Evolutionary conservation across 2,329 filamentous ascomycete genomes (phyloP), one percentile per base, ranked within the genome.

Genomic region (Trichoderma sp.): DNA sequence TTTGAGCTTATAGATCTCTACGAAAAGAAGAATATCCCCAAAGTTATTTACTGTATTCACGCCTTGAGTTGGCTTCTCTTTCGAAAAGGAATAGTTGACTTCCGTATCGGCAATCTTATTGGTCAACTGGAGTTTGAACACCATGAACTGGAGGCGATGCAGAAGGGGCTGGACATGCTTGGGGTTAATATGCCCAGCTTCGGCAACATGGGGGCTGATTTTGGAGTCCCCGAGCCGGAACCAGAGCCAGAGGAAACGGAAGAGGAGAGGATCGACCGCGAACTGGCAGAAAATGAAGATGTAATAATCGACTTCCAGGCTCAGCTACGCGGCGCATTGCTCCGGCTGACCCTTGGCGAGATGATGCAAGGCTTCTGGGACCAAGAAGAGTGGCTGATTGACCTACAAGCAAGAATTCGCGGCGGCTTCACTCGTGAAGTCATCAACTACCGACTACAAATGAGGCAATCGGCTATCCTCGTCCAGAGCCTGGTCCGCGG

Each of bases 21-120:
- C 82, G 96, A 99, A 81, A 99, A 98, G 84, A 99, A 99, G 82
- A 99, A 99, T 75, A 96, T 98, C 1, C 96, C 96, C 4, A 99
- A 98, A 79, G 96, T 98, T 77, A 99, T 99, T 71, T 97, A 99
- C 82, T 99, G 96, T 77, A 96, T 99, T 64, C 96, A 99, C 76
- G 96, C 96, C 0, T 84, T 99, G 21, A 98, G 95, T 78, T 99
- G 95, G 94, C 85, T 99, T n/a, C 85, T 99, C 13, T 97, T 93
- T 80, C 91, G 96, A 59, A 96, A 97, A 78, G 95, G 96, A 1
- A 93, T 98, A 71, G 91, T 98, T 49, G 91, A 94, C 76, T 98
- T 99, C 79, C 90, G 94, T 10, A 99, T 99, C 76, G 96, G 95
- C 18, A 99, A 99, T 75, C 85, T 99, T 54, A 93, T 99, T 68